These are phyloP conservation scores for Mortierella hygrophila DNA, from an alignment of 192 early-diverging fungal species.

Conservation along the genomic window DNA sequence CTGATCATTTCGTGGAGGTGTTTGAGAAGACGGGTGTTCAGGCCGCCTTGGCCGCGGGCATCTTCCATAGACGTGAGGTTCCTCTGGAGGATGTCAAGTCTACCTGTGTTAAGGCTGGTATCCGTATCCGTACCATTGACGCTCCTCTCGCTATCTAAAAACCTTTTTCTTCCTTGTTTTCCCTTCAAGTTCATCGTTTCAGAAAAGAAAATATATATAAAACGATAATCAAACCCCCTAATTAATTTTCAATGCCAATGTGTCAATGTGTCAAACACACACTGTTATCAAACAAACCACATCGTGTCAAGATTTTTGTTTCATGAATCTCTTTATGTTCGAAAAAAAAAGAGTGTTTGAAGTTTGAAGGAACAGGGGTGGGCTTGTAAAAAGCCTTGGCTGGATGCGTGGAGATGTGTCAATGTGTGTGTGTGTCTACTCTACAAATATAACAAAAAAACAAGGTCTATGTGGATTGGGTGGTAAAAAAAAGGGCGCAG, in stretches of 20 bases:
- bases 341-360: not conserved
- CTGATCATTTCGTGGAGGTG: slow-evolving; percentile 90
- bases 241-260: not conserved
- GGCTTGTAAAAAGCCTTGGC: not conserved
- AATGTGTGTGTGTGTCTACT: not conserved
- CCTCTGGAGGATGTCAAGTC: slow-evolving; percentile 89
- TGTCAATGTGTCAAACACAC: not conserved
- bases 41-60: slow-evolving; percentile 97
- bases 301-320: too few relatives aligned
- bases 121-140: slow-evolving; percentile 67
- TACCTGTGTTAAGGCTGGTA: slow-evolving; percentile 65
- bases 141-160: slow-evolving; percentile 30
- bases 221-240: not conserved
- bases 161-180: not conserved
- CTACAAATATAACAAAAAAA: not conserved
- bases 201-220: slow-evolving; percentile 4
- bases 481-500: not conserved
- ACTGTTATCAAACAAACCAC: too few relatives aligned
- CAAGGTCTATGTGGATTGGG: not conserved
- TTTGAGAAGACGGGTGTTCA: slow-evolving; percentile 91
- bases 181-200: not conserved
- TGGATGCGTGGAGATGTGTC: not conserved
- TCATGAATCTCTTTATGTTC: not conserved
- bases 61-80: slow-evolving; percentile 97
- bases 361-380: not conserved